phyloP scores from a whole-genome alignment of 495 filamentous ascomycete species.

The Niebla homalea region DNA sequence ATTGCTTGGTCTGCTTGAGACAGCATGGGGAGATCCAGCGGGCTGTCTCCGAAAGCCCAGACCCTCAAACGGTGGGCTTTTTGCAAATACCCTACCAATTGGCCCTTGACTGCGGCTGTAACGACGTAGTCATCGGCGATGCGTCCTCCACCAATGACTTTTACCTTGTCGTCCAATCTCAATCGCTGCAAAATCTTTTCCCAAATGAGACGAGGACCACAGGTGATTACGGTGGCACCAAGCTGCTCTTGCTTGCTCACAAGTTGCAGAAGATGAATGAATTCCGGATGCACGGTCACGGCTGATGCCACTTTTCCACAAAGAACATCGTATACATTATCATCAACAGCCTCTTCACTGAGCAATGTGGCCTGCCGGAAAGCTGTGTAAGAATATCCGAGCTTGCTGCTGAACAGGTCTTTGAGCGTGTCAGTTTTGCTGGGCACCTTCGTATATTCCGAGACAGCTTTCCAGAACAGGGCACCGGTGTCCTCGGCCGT shows the following conservation, averaged over 20 bases:
- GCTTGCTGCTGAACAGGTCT: slow-evolving; percentile 32
- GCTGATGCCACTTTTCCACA: slow-evolving; percentile 34
- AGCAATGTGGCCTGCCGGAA: slow-evolving; percentile 45
- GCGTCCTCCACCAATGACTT: slow-evolving; percentile 44
- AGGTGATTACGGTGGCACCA: slow-evolving; percentile 42
- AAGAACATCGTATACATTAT: slow-evolving; percentile 30
- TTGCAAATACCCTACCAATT: slow-evolving; percentile 31
- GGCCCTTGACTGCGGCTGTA: slow-evolving; percentile 38
- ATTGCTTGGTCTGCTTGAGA: slow-evolving; percentile 39
- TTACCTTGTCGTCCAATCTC: slow-evolving; percentile 32
- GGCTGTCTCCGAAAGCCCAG: slow-evolving; percentile 52
- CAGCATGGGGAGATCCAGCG: slow-evolving; percentile 48
- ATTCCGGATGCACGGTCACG: slow-evolving; percentile 37
- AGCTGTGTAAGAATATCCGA: slow-evolving; percentile 41
- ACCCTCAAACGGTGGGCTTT: slow-evolving; percentile 26
- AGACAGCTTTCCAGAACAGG: slow-evolving; percentile 36
- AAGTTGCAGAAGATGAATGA: slow-evolving; percentile 31
- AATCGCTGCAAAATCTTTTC: slow-evolving; percentile 36
- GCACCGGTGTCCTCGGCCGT: slow-evolving; percentile 38
- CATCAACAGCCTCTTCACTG: slow-evolving; percentile 35
- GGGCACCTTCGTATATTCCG: slow-evolving; percentile 1
- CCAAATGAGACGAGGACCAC: slow-evolving; percentile 45
- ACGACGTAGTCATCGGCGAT: slow-evolving; percentile 38
- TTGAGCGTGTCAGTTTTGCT: slow-evolving; percentile 26
- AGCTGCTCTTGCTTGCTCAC: slow-evolving; percentile 27